A percentile compares a stretch with the other conserved stretches of the same genome.
Evolutionary conservation across 345 rosid genomes (phyloP).

Genomic region (Eucalyptus victrix): DNA sequence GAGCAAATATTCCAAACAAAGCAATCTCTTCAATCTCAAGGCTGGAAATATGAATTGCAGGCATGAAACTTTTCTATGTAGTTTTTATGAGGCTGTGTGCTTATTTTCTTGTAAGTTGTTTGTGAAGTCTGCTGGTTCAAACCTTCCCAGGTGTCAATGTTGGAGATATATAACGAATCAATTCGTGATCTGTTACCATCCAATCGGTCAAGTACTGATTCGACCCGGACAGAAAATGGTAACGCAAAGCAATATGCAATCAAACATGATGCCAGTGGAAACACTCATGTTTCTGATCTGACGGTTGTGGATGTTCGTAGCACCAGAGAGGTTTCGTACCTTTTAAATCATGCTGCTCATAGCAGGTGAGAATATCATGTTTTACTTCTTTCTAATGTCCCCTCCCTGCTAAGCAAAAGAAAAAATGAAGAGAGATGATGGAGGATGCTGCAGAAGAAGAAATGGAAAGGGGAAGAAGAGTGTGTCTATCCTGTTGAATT

Average conservation of each 20-base stretch:
- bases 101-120: neutral
- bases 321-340: constrained; percentile 55
- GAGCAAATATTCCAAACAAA: constrained; percentile 92
- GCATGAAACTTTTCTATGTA: constrained; percentile 6
- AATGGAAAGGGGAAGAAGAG: neutral
- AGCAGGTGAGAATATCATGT: constrained; percentile 40
- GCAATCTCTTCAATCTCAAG: constrained; percentile 77
- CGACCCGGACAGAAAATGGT: constrained; percentile 38
- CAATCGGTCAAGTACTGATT: constrained; percentile 26
- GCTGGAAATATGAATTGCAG: constrained; percentile 98
- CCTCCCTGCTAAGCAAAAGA: neutral
- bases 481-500: neutral
- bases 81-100: neutral
- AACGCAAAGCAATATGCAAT: constrained; percentile 46
- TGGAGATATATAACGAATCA: constrained; percentile 94
- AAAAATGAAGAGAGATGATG: neutral
- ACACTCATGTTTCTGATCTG: constrained; percentile 70
- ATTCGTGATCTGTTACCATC: constrained; percentile 76
- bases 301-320: constrained; percentile 67
- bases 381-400: neutral
- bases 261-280: constrained; percentile 76
- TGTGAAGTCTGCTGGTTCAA: neutral
- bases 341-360: constrained; percentile 71
- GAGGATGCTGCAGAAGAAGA: neutral
- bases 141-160: constrained; percentile 73